These are phyloP conservation scores for Intubia oerlemansii DNA, from an alignment of 2,329 filamentous ascomycete genomes.

Conservation along the genomic window DNA sequence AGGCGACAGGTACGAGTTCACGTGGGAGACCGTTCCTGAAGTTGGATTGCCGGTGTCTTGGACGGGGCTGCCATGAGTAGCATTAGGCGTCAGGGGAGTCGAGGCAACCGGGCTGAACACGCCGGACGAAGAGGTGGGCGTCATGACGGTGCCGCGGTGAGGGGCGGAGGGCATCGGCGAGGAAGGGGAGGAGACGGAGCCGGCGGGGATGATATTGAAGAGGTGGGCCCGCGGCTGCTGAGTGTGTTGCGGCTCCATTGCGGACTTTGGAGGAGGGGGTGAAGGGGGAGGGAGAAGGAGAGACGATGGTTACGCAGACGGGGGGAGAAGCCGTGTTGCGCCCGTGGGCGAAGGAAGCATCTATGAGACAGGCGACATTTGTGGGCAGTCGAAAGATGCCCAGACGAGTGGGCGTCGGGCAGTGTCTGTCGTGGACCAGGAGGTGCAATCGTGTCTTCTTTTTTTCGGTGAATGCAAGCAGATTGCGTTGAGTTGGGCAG, in stretches of 20 bases:
- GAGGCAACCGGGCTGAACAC: constrained; percentile 31
- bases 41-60: constrained; percentile 34
- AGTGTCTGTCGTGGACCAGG: not conserved
- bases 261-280: not conserved
- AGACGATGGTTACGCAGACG: not conserved
- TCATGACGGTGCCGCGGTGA: constrained; percentile 18
- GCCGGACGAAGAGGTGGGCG: constrained; percentile 37
- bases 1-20: constrained; percentile 48
- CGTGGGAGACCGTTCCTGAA: constrained; percentile 31
- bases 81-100: constrained; percentile 16
- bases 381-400: too few relatives aligned
- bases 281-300: not conserved
- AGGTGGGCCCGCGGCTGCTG: constrained; percentile 11
- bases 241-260: constrained; percentile 11
- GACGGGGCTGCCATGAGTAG: constrained; percentile 19
- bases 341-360: too few relatives aligned
- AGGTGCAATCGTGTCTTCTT: too few relatives aligned
- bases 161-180: constrained; percentile 20
- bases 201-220: constrained; percentile 14
- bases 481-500: too few relatives aligned
- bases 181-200: constrained; percentile 8
- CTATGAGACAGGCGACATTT: too few relatives aligned
- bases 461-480: too few relatives aligned
- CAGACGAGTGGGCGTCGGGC: not conserved
- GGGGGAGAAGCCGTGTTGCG: too few relatives aligned